Base-by-base conservation (phyloP, 2,329 filamentous ascomycete species). In the Neopestalotiopsis clavispora region DNA sequence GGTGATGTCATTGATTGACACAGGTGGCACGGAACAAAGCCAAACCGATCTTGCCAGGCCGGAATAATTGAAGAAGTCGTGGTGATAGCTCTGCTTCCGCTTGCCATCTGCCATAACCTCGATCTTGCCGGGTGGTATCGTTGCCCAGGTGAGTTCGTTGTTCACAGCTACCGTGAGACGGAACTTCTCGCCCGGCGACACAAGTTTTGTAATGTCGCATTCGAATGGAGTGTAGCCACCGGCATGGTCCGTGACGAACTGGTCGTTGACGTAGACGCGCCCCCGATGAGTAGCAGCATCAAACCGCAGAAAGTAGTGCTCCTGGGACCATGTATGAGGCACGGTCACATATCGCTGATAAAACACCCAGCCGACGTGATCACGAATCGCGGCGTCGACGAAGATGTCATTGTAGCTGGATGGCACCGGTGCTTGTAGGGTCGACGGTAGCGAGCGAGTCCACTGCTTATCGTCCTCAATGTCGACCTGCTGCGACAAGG, bases 301-400 rank as follows among this genome's bases (percentile, higher is more conserved):
- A 20, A 74, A 71, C 28, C 75, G 76, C 1, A 77, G 64, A 9
- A 75, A 68, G 45, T 73, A 75, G 20, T 64, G 71, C 17, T 72
- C 60, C 1, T 66, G 65, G 0, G 67, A 67, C 71, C 72, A 77
- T 20, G 68, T 57, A 14, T 67, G 61, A 4, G 77, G 76, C 1
- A 78, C 70, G 1, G 69, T 73, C 1, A 74, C 75, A 1, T 74
- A 61, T 2, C 74, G 69, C 65, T 78, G 77, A 64, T 78, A 78
- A 67, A 75, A 77, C 1, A 75, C 75, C 77, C 77, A 78, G 20
- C 77, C 77, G 4, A 78, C 72, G 20, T 78, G 76, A 45, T 77
- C 69, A 20, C 69, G 74, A n/a, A 78, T 76, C 13, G 67, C 61
- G 3, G 45, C 40, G 30, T 75, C 69, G 30, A 69, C 66, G 30